Evolutionary conservation across 805 yeast genomes (phyloP).

Genomic region (Saccharomycopsis fermentans): DNA sequence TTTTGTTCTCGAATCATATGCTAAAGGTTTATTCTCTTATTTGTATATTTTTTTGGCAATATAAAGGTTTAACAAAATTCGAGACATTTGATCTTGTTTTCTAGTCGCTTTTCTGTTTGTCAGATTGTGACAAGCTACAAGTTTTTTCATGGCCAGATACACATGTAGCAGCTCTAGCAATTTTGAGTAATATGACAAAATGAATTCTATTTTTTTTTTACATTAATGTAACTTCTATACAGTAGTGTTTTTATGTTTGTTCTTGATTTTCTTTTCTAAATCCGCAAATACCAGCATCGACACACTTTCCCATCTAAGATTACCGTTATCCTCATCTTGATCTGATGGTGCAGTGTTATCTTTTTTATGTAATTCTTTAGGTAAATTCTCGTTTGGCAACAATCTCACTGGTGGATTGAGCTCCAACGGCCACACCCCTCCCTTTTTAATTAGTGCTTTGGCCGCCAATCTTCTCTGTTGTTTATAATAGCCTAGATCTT

Average conservation of each 20-base stretch:
- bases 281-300: slow-evolving; percentile 76
- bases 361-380: slow-evolving; percentile 24
- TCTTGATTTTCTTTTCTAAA: slow-evolving; percentile 58
- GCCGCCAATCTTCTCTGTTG: slow-evolving; percentile 49
- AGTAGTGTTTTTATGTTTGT: slow-evolving; percentile 21
- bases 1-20: too few species aligned
- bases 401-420: slow-evolving; percentile 47
- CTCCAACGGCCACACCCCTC: slow-evolving; percentile 52
- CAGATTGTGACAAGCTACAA: too few species aligned
- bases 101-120: too few species aligned
- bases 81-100: too few species aligned
- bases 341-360: slow-evolving; percentile 26
- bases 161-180: too few species aligned
- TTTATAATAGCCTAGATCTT: slow-evolving; percentile 81
- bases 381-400: slow-evolving; percentile 34
- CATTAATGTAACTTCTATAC: background rate
- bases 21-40: too few species aligned
- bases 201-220: background rate
- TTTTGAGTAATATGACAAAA: background rate
- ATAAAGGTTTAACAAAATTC: too few species aligned
- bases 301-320: slow-evolving; percentile 51
- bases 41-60: too few species aligned
- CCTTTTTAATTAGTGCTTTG: slow-evolving; percentile 30
- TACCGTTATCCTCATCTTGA: slow-evolving; percentile 21
- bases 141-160: too few species aligned